phyloP scores from a whole-genome alignment of 306 rosid species.

The Phaseolus lunatus region DNA sequence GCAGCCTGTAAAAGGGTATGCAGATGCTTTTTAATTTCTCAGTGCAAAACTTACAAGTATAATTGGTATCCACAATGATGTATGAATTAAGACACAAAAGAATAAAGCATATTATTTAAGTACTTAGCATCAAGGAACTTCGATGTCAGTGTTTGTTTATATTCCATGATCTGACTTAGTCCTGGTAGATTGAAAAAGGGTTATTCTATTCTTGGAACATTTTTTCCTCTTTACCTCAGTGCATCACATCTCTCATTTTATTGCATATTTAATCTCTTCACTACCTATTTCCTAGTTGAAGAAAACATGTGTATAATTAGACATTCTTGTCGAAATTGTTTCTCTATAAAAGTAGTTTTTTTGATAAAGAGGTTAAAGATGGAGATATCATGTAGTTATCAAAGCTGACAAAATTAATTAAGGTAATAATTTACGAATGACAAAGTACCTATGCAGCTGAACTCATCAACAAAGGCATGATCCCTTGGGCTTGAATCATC shows the following conservation, averaged over 20 bases:
- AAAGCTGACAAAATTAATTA: too few species aligned
- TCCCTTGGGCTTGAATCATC: slow-evolving; percentile 67
- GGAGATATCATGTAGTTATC: too few species aligned
- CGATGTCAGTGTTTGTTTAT: not conserved
- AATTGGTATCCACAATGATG: slow-evolving; percentile 32
- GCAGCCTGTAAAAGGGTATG: slow-evolving; percentile 65
- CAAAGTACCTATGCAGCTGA: slow-evolving; percentile 78
- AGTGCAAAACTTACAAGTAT: slow-evolving; percentile 12
- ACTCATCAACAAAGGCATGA: slow-evolving; percentile 84
- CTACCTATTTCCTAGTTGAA: not conserved
- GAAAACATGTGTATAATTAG: not conserved
- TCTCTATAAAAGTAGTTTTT: too few species aligned
- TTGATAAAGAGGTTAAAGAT: too few species aligned
- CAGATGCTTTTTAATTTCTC: slow-evolving; percentile 30
- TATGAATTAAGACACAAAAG: not conserved
- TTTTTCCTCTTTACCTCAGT: not conserved
- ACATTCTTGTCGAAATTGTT: not conserved
- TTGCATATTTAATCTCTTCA: not conserved
- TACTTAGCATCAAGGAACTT: too few species aligned
- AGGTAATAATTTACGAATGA: not conserved
- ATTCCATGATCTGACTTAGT: not conserved
- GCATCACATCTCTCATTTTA: too few species aligned
- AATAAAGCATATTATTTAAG: not conserved
- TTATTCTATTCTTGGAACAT: not conserved
- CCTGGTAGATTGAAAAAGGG: not conserved